These are phyloP conservation scores for Setomelanomma holmii DNA, from an alignment of 2,329 filamentous ascomycete species.

Conservation along the genomic window DNA sequence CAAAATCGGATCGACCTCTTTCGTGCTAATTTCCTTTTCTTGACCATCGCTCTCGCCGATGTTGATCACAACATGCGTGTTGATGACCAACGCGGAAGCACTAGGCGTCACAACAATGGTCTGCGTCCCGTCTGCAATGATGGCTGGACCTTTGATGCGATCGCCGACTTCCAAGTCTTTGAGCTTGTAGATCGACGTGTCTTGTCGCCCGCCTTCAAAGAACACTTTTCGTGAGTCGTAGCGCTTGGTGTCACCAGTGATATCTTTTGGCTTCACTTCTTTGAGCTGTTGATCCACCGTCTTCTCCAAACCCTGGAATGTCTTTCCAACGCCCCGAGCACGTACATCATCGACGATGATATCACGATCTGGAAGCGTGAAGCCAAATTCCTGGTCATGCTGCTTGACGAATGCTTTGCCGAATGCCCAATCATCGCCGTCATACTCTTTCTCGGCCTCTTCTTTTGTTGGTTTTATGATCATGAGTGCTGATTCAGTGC, in stretches of 20 bases:
- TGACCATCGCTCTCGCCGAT: slow-evolving; percentile 65
- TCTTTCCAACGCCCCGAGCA: slow-evolving; percentile 87
- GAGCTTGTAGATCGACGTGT: slow-evolving; percentile 85
- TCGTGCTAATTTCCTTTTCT: slow-evolving; percentile 58
- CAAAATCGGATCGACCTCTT: slow-evolving; percentile 75
- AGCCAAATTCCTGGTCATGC: slow-evolving; percentile 92
- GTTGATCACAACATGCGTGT: slow-evolving; percentile 90
- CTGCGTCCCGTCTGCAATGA: slow-evolving; percentile 86
- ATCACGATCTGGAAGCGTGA: slow-evolving; percentile 83
- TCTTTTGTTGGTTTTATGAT: slow-evolving; percentile 74
- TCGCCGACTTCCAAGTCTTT: slow-evolving; percentile 76
- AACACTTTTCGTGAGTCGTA: slow-evolving; percentile 77
- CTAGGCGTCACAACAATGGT: slow-evolving; percentile 89
- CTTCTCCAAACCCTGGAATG: slow-evolving; percentile 78
- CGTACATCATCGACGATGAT: slow-evolving; percentile 91
- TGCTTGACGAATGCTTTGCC: slow-evolving; percentile 84
- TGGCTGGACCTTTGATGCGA: slow-evolving; percentile 78
- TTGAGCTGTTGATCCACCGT: slow-evolving; percentile 85
- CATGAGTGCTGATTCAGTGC: slow-evolving; percentile 92
- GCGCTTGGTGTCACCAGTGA: slow-evolving; percentile 65
- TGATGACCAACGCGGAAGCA: slow-evolving; percentile 76
- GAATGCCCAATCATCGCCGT: slow-evolving; percentile 78
- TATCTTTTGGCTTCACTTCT: slow-evolving; percentile 66
- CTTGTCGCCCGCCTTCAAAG: slow-evolving; percentile 79
- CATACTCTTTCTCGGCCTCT: slow-evolving; percentile 66